Evolutionary conservation across 768 basidiomycete genomes (phyloP).

Genomic region (Rubroboletus pulcherrimus): DNA sequence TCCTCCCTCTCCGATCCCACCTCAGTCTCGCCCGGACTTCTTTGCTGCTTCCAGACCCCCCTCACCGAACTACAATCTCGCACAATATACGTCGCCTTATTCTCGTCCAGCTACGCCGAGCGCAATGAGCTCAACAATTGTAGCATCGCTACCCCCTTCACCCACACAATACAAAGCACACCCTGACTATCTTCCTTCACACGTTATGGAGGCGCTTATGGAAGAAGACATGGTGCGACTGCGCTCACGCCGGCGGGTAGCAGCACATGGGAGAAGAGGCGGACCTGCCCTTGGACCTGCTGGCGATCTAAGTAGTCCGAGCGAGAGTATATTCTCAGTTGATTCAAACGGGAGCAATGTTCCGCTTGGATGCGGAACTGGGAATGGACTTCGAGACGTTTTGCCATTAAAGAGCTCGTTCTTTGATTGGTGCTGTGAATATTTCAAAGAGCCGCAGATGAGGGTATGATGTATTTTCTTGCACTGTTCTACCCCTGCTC

Average conservation of each 20-base stretch:
- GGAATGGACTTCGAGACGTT: constrained; percentile 75
- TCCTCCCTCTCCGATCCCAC: constrained; percentile 32
- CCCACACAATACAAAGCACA: constrained; percentile 34
- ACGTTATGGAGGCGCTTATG: constrained; percentile 85
- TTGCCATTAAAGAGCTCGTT: constrained; percentile 88
- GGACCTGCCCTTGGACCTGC: constrained; percentile 36
- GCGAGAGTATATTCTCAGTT: constrained; percentile 73
- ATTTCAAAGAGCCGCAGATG: constrained; percentile 99
- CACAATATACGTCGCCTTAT: constrained; percentile 76
- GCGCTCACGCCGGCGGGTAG: constrained; percentile 55
- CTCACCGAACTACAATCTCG: constrained; percentile 74
- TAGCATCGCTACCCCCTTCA: constrained; percentile 29
- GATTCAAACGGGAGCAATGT: constrained; percentile 67
- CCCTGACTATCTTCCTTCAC: constrained; percentile 62
- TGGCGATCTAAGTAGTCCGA: constrained; percentile 58
- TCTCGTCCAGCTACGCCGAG: constrained; percentile 48
- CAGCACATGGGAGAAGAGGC: constrained; percentile 39
- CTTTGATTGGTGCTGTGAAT: constrained; percentile 96
- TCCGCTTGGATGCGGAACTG: constrained; percentile 75
- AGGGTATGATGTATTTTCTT: constrained; percentile 53
- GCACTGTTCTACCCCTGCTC: constrained; percentile 1
- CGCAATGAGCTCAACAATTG: constrained; percentile 19
- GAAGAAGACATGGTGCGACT: constrained; percentile 95
- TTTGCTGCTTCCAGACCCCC: constrained; percentile 62
- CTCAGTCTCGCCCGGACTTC: constrained; percentile 23